A percentile compares a stretch with the other conserved stretches of the same genome.
phyloP scores from a whole-genome alignment of 2,329 filamentous ascomycete species.

The Nemania sp. region DNA sequence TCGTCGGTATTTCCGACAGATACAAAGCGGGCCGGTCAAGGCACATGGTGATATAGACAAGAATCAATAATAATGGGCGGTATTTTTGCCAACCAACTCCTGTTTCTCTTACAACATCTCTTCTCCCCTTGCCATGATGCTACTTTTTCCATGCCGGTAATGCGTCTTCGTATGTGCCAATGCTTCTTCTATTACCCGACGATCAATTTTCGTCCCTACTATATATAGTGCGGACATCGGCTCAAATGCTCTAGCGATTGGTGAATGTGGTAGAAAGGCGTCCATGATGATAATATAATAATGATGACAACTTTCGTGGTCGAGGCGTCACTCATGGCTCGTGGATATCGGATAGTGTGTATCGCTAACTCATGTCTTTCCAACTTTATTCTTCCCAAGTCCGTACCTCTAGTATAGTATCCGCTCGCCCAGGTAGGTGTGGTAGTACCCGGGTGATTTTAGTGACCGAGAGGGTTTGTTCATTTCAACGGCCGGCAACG shows the following conservation, averaged over 20 bases:
- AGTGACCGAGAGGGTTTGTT: slow-evolving; percentile 4
- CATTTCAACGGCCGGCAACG: slow-evolving; percentile 48
- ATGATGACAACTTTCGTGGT: slow-evolving; percentile 32
- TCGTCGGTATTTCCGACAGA: slow-evolving; percentile 22
- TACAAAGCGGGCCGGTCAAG: slow-evolving; percentile 31
- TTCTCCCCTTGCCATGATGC: slow-evolving; percentile 35
- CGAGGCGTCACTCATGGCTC: slow-evolving; percentile 35
- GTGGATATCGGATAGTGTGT: slow-evolving; percentile 14
- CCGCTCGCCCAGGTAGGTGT: slow-evolving; percentile 21
- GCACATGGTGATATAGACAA: slow-evolving; percentile 42
- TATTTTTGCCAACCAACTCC: slow-evolving; percentile 45
- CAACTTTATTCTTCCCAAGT: slow-evolving; percentile 15
- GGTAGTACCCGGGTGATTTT: slow-evolving; percentile 14
- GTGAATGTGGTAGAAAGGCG: slow-evolving; percentile 25
- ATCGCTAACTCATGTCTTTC: slow-evolving; percentile 30
- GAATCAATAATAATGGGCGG: slow-evolving; percentile 30
- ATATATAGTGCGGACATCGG: slow-evolving; percentile 16
- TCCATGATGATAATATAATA: slow-evolving; percentile 35
- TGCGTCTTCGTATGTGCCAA: slow-evolving; percentile 40
- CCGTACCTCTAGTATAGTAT: slow-evolving; percentile 17
- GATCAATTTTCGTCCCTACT: slow-evolving; percentile 28
- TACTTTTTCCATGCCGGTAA: slow-evolving; percentile 39
- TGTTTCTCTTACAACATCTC: slow-evolving; percentile 37
- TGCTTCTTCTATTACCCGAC: slow-evolving; percentile 33
- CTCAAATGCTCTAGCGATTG: slow-evolving; percentile 25